These are phyloP conservation scores for Lepidium didymum DNA, from an alignment of 345 rosid species.

Conservation along the genomic window DNA sequence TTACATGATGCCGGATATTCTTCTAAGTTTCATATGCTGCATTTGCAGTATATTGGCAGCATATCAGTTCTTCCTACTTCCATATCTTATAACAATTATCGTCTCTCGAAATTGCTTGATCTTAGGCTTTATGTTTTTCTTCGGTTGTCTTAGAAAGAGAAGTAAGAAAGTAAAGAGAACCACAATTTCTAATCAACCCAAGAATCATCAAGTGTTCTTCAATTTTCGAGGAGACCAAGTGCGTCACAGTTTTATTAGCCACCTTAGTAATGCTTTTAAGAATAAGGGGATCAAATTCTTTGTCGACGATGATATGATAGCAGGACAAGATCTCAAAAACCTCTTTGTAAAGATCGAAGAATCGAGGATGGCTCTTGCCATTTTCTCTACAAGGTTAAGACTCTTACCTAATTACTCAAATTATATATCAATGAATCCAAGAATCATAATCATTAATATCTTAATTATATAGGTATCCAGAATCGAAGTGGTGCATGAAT, in stretches of 20 bases:
- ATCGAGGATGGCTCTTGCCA: not conserved
- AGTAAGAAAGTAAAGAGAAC: no score
- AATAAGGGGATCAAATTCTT: not conserved
- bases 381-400: not conserved
- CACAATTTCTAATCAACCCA: not conserved
- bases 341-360: constrained; percentile 1
- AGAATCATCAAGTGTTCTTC: not conserved
- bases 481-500: not conserved
- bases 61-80: no score
- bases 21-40: no score
- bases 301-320: not conserved
- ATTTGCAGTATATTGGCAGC: no score
- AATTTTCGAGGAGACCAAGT: not conserved
- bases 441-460: not conserved
- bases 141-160: no score
- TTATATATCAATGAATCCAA: not conserved
- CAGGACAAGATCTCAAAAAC: not conserved
- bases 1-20: no score
- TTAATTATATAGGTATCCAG: not conserved
- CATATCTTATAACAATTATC: no score
- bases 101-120: no score
- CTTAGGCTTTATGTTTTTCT: no score
- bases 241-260: not conserved
- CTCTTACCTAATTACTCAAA: no score
- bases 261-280: not conserved